Evolutionary conservation across 2,329 filamentous ascomycete genomes (phyloP).

Genomic region (Rhynchosporium secalis): DNA sequence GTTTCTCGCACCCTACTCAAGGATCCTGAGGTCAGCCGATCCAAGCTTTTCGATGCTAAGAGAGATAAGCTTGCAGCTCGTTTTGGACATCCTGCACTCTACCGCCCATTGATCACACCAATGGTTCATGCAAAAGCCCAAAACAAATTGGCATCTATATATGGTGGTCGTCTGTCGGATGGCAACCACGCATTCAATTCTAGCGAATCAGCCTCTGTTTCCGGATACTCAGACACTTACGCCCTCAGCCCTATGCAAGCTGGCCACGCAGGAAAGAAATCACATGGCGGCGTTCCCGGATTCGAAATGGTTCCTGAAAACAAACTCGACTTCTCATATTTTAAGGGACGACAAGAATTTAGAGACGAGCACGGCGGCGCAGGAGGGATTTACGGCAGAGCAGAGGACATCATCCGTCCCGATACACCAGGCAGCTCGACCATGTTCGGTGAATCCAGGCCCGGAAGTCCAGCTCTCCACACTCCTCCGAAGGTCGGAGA

Average conservation of each 20-base stretch:
- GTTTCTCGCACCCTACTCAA: constrained; percentile 54
- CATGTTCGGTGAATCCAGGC: constrained; percentile 31
- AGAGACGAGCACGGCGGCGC: constrained; percentile 83
- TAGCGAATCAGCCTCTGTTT: constrained; percentile 57
- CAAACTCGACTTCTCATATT: constrained; percentile 83
- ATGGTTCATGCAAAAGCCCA: constrained; percentile 94
- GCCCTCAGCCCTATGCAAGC: constrained; percentile 73
- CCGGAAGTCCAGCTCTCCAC: constrained; percentile 31
- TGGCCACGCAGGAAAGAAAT: constrained; percentile 47
- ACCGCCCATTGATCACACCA: constrained; percentile 84
- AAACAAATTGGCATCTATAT: constrained; percentile 81
- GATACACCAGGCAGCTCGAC: constrained; percentile 35
- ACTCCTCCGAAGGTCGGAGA: constrained; percentile 2
- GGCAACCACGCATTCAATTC: constrained; percentile 57
- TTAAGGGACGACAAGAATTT: constrained; percentile 87
- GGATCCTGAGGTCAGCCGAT: constrained; percentile 46
- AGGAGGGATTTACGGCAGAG: constrained; percentile 58
- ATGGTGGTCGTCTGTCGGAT: constrained; percentile 75
- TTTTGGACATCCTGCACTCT: constrained; percentile 90
- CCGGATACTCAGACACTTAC: constrained; percentile 81
- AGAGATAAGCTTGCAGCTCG: constrained; percentile 71
- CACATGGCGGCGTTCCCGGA: constrained; percentile 53
- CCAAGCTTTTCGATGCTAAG: constrained; percentile 54
- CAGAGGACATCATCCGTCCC: constrained; percentile 52
- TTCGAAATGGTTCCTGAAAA: constrained; percentile 94